Evolutionary conservation across 305 asterid species (phyloP).

Genomic region (Fraxinus sp.): DNA sequence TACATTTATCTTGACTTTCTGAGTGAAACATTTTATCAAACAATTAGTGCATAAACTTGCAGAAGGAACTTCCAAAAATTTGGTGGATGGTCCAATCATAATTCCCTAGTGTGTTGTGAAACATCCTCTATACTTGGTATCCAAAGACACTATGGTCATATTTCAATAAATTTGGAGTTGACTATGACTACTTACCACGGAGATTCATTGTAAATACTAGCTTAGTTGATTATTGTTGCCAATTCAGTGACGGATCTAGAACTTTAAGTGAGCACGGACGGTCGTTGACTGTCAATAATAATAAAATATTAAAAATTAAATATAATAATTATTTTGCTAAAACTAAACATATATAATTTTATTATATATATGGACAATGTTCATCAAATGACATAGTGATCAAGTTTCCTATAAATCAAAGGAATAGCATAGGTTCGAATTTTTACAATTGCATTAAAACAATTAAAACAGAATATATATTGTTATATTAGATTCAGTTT

Average conservation of each 20-base stretch:
- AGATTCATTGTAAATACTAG: neutral
- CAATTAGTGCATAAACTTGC: slow-evolving; percentile 22
- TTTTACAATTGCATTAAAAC: no score
- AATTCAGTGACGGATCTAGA: neutral
- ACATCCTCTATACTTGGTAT: neutral
- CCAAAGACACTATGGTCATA: neutral
- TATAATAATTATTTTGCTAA: no score
- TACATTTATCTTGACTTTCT: slow-evolving; percentile 30
- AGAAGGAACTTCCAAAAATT: slow-evolving; percentile 20
- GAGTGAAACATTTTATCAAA: slow-evolving; percentile 24
- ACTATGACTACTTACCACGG: neutral
- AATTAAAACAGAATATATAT: no score
- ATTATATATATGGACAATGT: no score
- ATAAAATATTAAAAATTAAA: no score
- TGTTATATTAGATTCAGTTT: no score
- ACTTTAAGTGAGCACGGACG: no score
- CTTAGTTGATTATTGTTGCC: neutral
- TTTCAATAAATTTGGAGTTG: neutral
- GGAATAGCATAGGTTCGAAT: no score
- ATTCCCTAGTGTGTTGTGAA: neutral
- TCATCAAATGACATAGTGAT: no score
- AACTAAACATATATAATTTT: no score
- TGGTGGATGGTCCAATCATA: neutral
- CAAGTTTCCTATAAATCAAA: no score
- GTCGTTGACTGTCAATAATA: no score